These are phyloP conservation scores for Tilletiopsis washingtonensis DNA, from an alignment of 1,284 basidiomycete species.

Conservation along the genomic window DNA sequence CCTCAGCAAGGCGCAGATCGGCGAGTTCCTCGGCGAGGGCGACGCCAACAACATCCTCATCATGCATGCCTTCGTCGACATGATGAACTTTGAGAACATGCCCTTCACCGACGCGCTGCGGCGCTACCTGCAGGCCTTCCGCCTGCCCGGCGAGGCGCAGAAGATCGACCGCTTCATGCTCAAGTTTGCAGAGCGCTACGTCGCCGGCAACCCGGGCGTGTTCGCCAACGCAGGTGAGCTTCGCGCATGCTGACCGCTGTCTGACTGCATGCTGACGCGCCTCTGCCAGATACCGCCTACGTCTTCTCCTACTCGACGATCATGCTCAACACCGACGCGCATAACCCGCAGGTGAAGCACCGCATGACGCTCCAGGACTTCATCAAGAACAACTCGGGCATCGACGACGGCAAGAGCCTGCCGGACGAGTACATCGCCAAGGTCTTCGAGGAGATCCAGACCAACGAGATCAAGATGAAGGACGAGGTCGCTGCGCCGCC, in stretches of 20 bases:
- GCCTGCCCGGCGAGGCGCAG: constrained; percentile 45
- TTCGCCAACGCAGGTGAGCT: constrained; percentile 37
- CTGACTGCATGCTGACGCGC: not conserved
- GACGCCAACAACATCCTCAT: constrained; percentile 44
- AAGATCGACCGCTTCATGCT: constrained; percentile 48
- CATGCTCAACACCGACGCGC: constrained; percentile 48
- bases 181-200: constrained; percentile 46
- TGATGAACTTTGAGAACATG: constrained; percentile 44
- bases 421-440: constrained; percentile 38
- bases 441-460: constrained; percentile 45
- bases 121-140: constrained; percentile 44
- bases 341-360: constrained; percentile 46
- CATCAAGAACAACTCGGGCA: constrained; percentile 46
- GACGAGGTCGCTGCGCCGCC: constrained; percentile 27
- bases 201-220: constrained; percentile 38
- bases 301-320: constrained; percentile 48
- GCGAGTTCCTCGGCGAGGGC: constrained; percentile 78
- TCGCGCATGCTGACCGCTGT: not conserved
- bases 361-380: constrained; percentile 46
- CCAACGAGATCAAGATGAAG: constrained; percentile 48
- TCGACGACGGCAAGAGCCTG: constrained; percentile 43
- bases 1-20: constrained; percentile 88
- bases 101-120: constrained; percentile 42
- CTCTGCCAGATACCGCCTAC: constrained; percentile 42
- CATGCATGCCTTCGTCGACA: constrained; percentile 47